Evolutionary conservation across 768 basidiomycete species (phyloP), one percentile per base, ranked within the genome.

Genomic region (Tulasnella sp.): DNA sequence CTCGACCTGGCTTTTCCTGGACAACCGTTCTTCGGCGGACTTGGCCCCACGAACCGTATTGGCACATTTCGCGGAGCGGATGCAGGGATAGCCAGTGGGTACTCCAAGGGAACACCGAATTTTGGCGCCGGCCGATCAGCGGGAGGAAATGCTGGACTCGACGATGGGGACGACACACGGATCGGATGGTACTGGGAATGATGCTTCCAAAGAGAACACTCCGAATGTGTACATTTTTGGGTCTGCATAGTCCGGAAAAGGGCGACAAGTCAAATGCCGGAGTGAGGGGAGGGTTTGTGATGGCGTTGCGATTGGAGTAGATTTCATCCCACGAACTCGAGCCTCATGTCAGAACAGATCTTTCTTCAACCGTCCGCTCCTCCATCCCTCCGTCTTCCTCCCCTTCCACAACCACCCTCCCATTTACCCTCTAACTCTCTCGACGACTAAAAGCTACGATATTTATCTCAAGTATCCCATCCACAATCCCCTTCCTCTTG

Each of bases 391-490:
- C 34, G 19, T 31, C 62, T 36, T 16, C 62, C 56, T 16, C 9
- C 40, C 40, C 71, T 31, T 14, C 38, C 73, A 39, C 39, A 74
- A 46, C 38, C 73, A 74, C 73, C 73, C n/a, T 40, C 73, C 44
- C 73, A 40, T 46, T 38, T 38, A 24, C 73, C 73, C 73, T 46
- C 38, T 38, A n/a, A 36, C 73, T 40, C 73, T 40, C 44, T 74
- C 73, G 38, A 74, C 73, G 73, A 74, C 38, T 42, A 21, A 46
- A 24, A 31, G 73, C 73, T 74, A 74, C 73, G 73, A 74, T 74
- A 74, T 74, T 74, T 74, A 74, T 74, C 73, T 46, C 44, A 40
- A 74, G 73, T 46, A 74, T 40, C 73, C 38, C 73, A 42, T n/a
- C 73, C 39, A 46, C 21, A 74, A 74, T 9, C 31, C 73, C 73